Percentiles rank a stretch among this genome's conserved stretches.
These are phyloP conservation scores for Pleurotus pulmonarius DNA, from an alignment of 768 basidiomycete species.

Conservation along the genomic window DNA sequence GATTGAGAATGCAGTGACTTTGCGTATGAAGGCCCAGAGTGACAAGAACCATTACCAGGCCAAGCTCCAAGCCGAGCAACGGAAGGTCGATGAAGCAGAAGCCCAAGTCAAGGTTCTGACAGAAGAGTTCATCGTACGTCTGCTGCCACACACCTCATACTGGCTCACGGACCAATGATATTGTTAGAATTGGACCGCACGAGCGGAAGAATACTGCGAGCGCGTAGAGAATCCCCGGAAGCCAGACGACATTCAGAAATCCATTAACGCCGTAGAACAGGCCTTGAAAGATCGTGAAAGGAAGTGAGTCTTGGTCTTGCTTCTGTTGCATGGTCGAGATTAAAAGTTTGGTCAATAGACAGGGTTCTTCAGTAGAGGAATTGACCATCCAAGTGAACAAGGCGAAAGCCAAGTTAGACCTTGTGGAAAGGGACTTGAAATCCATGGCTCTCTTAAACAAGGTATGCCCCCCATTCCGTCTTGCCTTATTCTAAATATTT, in stretches of 20 bases:
- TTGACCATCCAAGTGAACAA: slow-evolving; percentile 70
- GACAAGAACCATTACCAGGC: slow-evolving; percentile 41
- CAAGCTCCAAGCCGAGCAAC: slow-evolving; percentile 51
- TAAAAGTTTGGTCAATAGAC: slow-evolving; percentile 33
- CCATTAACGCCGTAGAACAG: slow-evolving; percentile 58
- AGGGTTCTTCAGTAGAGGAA: slow-evolving; percentile 76
- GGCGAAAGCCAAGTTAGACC: slow-evolving; percentile 54
- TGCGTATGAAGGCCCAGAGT: slow-evolving; percentile 48
- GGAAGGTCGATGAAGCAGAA: slow-evolving; percentile 40
- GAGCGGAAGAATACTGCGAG: slow-evolving; percentile 61
- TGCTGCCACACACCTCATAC: neutral
- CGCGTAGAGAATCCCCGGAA: slow-evolving; percentile 56
- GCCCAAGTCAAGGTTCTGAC: slow-evolving; percentile 46
- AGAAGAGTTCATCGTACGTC: slow-evolving; percentile 57
- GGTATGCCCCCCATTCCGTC: slow-evolving; percentile 27
- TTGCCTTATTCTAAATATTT: slow-evolving; percentile 2
- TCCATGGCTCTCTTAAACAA: slow-evolving; percentile 64
- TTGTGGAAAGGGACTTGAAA: slow-evolving; percentile 58
- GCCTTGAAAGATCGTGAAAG: slow-evolving; percentile 67
- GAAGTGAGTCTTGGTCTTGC: slow-evolving; percentile 33
- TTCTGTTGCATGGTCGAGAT: neutral
- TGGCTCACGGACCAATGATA: neutral
- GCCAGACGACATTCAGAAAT: slow-evolving; percentile 50
- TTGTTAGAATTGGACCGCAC: slow-evolving; percentile 56
- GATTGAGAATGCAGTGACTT: slow-evolving; percentile 44